Evolutionary conservation across 768 basidiomycete genomes (phyloP), one percentile per base, ranked within the genome.

Genomic region (Suillus clintonianus): DNA sequence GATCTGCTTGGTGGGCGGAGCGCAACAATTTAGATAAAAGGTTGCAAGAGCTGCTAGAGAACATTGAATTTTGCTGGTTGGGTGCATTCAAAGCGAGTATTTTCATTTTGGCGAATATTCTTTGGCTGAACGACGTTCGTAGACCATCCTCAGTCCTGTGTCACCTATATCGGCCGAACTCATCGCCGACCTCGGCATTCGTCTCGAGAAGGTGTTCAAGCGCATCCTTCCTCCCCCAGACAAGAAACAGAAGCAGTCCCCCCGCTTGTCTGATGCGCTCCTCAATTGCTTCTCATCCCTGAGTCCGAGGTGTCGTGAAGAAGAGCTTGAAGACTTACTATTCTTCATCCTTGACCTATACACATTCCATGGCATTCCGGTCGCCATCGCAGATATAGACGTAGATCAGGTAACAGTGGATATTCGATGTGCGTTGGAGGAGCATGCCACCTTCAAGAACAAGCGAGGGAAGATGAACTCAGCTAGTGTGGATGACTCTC

Each of bases 21-120:
- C 82, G 97, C 4, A 77, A 80, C 27, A 84, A 82, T 24, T 81
- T 99, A n/a, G 95, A 99, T 70, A 80, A 79, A 54, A 84, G 94
- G 27, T 73, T 99, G 70, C 81, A 85, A 62, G 86, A 86, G 36
- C 76, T 99, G 7, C 74, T 97, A 39, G 86, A 87, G 66, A 94
- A 89, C 66, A 89, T 99, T 50, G 97, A 99, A 73, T 95, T 92
- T 69, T 95, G 92, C 71, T 99, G 97, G 97, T 82, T 99, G 3
- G 97, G 97, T 1, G 95, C 91, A 24, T 98, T 97, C 85, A 99
- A 98, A 88, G 96, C 95, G 57, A 39, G 81, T 69, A 4, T 24
- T 61, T 10, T 62, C 17, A 39, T 39, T 39, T 53, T 42, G n/a
- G 22, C 4, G 17, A 36, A 39, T 42, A 45, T 37, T 8, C 61